phyloP scores from a whole-genome alignment of 345 rosid genomes.

The Laguncularia racemosa region DNA sequence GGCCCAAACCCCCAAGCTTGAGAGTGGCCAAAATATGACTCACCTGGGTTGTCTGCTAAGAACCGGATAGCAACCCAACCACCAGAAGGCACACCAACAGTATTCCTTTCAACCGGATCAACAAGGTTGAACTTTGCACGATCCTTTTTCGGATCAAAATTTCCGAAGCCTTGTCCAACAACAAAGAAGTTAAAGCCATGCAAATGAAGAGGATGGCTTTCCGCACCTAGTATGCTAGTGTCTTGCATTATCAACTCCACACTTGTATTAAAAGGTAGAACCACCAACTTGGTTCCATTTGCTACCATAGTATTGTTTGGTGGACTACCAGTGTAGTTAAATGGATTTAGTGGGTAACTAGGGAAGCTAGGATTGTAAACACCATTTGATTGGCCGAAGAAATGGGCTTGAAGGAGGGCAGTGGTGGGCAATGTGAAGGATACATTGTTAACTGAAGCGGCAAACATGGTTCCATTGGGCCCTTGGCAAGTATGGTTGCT shows the following conservation, averaged over 20 bases:
- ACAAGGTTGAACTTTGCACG: constrained; percentile 3
- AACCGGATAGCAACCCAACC: constrained; percentile 6
- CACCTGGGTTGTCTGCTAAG: constrained; percentile 8
- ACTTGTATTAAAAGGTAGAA: constrained; percentile 6
- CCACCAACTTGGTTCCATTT: constrained; percentile 4
- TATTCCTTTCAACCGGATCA: constrained; percentile 7
- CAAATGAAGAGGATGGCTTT: constrained; percentile 6
- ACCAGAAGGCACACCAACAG: constrained; percentile 1
- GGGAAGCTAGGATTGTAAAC: constrained; percentile 4
- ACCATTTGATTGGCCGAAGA: constrained; percentile 1
- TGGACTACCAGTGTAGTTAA: constrained; percentile 1
- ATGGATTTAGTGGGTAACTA: background rate
- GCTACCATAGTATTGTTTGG: constrained; percentile 6
- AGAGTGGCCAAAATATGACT: background rate
- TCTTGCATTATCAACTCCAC: constrained; percentile 7
- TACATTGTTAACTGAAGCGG: constrained; percentile 3
- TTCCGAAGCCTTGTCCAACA: constrained; percentile 7
- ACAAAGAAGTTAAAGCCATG: constrained; percentile 9
- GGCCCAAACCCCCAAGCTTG: no score
- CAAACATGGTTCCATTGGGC: background rate
- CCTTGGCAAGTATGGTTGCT: constrained; percentile 6
- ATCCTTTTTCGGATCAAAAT: background rate
- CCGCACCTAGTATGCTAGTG: constrained; percentile 6
- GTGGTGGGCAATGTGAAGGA: constrained; percentile 2
- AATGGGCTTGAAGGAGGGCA: constrained; percentile 5